A percentile compares a stretch with the other conserved stretches of the same genome.
phyloP scores from a whole-genome alignment of 1,139 yeast species.

The Nakaseomyces glabratus region DNA sequence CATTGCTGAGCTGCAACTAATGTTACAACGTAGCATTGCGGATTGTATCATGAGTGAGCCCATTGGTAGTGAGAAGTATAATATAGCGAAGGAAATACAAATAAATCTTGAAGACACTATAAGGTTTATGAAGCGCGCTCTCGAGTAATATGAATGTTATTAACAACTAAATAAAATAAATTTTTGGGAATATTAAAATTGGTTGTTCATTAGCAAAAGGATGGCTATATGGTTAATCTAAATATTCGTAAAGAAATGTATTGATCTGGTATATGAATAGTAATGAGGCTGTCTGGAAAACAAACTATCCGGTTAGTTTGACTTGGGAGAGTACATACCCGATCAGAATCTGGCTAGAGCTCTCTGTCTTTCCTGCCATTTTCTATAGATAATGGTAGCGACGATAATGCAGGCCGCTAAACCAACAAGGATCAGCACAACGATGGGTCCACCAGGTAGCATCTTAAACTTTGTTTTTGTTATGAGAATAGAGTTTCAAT shows the following conservation, averaged over 20 bases:
- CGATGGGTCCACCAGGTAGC: slow-evolving; percentile 48
- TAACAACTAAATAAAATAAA: too few species aligned
- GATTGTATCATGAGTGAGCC: slow-evolving; percentile 25
- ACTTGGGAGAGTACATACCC: slow-evolving; percentile 1
- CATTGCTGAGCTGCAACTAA: slow-evolving; percentile 27
- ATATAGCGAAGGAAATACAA: slow-evolving; percentile 25
- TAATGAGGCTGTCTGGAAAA: background rate
- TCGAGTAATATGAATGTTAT: too few species aligned
- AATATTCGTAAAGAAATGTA: too few species aligned
- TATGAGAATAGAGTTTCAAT: slow-evolving; percentile 1
- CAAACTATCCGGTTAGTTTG: background rate
- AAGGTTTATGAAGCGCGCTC: slow-evolving; percentile 29
- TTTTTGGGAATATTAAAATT: too few species aligned
- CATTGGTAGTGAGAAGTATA: slow-evolving; percentile 21
- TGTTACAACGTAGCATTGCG: slow-evolving; percentile 25
- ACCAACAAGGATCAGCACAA: slow-evolving; percentile 41
- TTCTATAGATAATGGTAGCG: slow-evolving; percentile 28
- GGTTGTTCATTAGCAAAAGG: too few species aligned
- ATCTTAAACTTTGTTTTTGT: slow-evolving; percentile 21
- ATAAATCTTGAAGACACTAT: slow-evolving; percentile 29
- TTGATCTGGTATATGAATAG: too few species aligned
- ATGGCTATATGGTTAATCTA: too few species aligned
- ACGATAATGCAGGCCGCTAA: slow-evolving; percentile 36
- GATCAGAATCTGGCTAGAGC: slow-evolving; percentile 35
- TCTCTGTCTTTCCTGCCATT: slow-evolving; percentile 32